These are phyloP conservation scores for Phyllosticta ampelicida DNA, from an alignment of 2,329 filamentous ascomycete genomes.

Conservation along the genomic window DNA sequence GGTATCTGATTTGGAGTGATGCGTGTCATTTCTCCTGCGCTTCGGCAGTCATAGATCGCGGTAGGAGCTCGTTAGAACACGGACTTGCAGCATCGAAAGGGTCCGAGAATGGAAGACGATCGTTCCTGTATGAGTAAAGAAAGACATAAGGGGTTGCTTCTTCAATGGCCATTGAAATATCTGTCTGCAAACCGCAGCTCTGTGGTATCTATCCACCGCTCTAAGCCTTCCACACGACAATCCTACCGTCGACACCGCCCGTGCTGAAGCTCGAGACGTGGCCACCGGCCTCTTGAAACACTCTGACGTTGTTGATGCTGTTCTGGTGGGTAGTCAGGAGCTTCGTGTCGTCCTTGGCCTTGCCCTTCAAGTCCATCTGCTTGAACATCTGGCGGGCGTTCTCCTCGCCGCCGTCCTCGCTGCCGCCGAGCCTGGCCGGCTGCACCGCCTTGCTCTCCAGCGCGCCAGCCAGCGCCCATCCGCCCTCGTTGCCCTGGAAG, in stretches of 20 bases:
- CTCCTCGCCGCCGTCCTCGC: slow-evolving; percentile 63
- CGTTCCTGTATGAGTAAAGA: too few species aligned
- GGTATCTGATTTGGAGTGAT: too few species aligned
- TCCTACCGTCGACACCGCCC: slow-evolving; percentile 37
- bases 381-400: slow-evolving; percentile 96
- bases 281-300: slow-evolving; percentile 57
- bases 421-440: slow-evolving; percentile 32
- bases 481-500: slow-evolving; percentile 64
- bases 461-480: slow-evolving; percentile 76
- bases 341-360: slow-evolving; percentile 93
- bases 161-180: too few species aligned
- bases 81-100: too few species aligned
- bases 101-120: too few species aligned
- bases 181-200: not conserved
- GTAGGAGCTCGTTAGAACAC: too few species aligned
- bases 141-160: too few species aligned
- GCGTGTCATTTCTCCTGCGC: too few species aligned
- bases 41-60: too few species aligned
- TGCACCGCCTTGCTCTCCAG: slow-evolving; percentile 56
- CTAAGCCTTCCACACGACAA: slow-evolving; percentile 38
- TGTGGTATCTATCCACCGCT: too few species aligned
- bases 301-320: slow-evolving; percentile 75
- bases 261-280: slow-evolving; percentile 70
- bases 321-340: slow-evolving; percentile 95
- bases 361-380: slow-evolving; percentile 97